Evolutionary conservation across 2,329 filamentous ascomycete species (phyloP).

Genomic region (Calycina marina): DNA sequence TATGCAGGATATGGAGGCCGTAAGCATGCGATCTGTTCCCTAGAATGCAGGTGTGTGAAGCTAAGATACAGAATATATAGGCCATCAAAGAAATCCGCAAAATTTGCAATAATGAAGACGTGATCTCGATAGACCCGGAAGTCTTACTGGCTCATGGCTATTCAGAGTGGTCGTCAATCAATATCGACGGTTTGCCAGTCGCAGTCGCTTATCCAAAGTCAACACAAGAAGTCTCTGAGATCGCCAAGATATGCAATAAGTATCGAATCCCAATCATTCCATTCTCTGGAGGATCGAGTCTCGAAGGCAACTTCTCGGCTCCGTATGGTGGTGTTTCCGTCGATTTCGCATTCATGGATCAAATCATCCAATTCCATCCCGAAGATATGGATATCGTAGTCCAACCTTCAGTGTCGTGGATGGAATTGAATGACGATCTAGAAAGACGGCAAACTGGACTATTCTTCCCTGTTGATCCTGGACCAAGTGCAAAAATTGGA

Average conservation of each 20-base stretch:
- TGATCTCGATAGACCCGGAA: conserved; percentile 47
- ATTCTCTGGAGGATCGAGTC: conserved; percentile 71
- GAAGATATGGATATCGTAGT: conserved; percentile 89
- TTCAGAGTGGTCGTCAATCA: conserved; percentile 50
- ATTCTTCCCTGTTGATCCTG: conserved; percentile 82
- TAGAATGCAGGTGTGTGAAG: too few relatives aligned
- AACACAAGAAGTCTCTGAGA: conserved; percentile 43
- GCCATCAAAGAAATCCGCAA: conserved; percentile 39
- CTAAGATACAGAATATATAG: conserved; percentile 22
- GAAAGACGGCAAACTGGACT: conserved; percentile 58
- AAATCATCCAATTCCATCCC: conserved; percentile 63
- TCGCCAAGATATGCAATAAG: conserved; percentile 58
- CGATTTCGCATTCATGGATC: conserved; percentile 80
- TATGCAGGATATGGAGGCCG: conserved; percentile 34
- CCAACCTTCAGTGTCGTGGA: conserved; percentile 85
- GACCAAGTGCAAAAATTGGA: conserved; percentile 78
- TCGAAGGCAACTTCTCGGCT: conserved; percentile 84
- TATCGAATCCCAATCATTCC: conserved; percentile 69
- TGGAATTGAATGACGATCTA: conserved; percentile 62
- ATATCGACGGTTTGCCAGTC: conserved; percentile 44
- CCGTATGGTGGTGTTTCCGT: conserved; percentile 79
- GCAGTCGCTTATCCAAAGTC: conserved; percentile 49
- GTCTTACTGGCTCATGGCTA: conserved; percentile 49
- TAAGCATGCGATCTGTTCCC: conserved; percentile 22
- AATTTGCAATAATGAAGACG: conserved; percentile 34